Base-by-base conservation (phyloP, 345 rosid genomes). In the Melaleuca quinquenervia region DNA sequence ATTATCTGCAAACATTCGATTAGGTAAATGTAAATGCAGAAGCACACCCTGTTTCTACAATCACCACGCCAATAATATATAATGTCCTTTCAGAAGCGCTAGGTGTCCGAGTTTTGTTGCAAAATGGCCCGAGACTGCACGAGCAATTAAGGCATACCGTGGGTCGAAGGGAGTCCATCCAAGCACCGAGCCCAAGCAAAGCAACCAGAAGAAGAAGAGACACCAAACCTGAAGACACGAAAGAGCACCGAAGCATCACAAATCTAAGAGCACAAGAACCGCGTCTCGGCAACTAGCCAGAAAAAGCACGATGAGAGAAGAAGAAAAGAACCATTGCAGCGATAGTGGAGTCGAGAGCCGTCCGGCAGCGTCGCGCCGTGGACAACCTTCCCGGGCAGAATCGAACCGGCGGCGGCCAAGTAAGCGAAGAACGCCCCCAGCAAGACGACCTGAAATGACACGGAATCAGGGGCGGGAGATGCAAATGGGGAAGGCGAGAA, bases 271-370 rank as follows among this genome's bases (percentile, higher is more conserved):
- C 29, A 13, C 52, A 44, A 21, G 84, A 53, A 27, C 44, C 41
- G 24, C 41, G 0, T 49, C 52, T 49, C 32, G 24, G 29, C 51
- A 82, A 74, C 2, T 41, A 51, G 53, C 13, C 27, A 27, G 58
- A 27, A 52, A 41, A 45, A 0, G 75, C 26, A 15, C 64, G 11
- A 41, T 2, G 49, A 49, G 16, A 3, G 26, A 24, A 7, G 50
- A 62, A 48, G 78, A 36, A 9, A 76, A 70, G 64, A 15, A 95
- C 98, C 99, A 88, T 92, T 94, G 94, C 96, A 95, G 88, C 94
- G 92, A 91, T 95, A 95, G 87, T 85, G 87, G 80, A 94, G 94
- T 9, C 95, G 90, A 87, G 96, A 90, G 88, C 95, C 96, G 55
- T 95, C 99, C 27, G 89, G 91, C 60, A 96, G 89, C 26, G 87